phyloP scores from a whole-genome alignment of 805 yeast genomes.

The Maudiozyma pseudohumilis region DNA sequence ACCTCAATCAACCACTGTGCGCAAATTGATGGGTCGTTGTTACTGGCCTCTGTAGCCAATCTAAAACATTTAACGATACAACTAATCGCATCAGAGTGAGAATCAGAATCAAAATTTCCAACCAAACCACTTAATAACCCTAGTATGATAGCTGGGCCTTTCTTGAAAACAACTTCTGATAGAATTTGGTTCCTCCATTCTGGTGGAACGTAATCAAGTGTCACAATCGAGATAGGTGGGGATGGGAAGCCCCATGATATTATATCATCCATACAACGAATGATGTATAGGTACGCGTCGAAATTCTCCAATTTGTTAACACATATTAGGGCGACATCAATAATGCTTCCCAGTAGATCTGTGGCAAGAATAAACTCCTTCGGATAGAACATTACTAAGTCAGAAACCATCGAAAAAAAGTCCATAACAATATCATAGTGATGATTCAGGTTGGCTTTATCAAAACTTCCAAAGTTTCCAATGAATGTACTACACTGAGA shows the following conservation, averaged over 20 bases:
- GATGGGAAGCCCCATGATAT: conserved; percentile 73
- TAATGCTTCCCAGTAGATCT: conserved; percentile 41
- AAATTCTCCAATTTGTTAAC: conserved; percentile 49
- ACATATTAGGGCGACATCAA: conserved; percentile 45
- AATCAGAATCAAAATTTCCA: conserved; percentile 58
- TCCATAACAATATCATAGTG: conserved; percentile 66
- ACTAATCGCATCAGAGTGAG: conserved; percentile 66
- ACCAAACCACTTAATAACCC: conserved; percentile 58
- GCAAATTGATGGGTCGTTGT: conserved; percentile 30
- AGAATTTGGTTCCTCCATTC: conserved; percentile 42
- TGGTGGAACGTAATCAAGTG: conserved; percentile 42
- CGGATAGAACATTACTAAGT: conserved; percentile 63
- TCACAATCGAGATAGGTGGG: conserved; percentile 68
- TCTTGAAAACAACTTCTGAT: conserved; percentile 35
- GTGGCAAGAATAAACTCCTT: conserved; percentile 25
- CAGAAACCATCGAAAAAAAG: conserved; percentile 71
- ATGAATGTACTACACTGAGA: conserved; percentile 57
- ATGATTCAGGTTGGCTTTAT: conserved; percentile 14
- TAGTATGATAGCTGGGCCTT: conserved; percentile 47
- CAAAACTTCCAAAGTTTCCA: conserved; percentile 29
- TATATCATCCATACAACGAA: conserved; percentile 74
- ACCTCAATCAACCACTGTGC: conserved; percentile 51
- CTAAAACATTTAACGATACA: conserved; percentile 54
- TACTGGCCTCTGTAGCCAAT: conserved; percentile 38
- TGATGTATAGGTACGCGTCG: conserved; percentile 58